phyloP scores from a whole-genome alignment of 1,284 basidiomycete genomes.

The Omphalotus olearius region DNA sequence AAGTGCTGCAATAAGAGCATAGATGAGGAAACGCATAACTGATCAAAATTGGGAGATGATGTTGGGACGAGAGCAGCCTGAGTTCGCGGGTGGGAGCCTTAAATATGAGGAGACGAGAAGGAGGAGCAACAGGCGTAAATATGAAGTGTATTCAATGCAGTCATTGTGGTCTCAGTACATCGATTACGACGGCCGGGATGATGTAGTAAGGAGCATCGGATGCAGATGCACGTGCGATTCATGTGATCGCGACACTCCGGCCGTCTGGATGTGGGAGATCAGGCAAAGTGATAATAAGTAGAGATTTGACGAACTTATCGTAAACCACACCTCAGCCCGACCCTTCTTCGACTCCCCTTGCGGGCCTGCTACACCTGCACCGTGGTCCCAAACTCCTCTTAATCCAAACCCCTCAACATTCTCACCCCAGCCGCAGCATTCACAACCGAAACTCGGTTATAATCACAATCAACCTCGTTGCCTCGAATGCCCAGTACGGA shows the following conservation, averaged over 20 bases:
- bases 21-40: background rate
- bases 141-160: no score
- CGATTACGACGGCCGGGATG: no score
- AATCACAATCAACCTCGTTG: background rate
- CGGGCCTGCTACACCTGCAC: conserved; percentile 17
- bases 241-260: no score
- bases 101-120: no score
- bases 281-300: no score
- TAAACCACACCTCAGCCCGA: conserved; percentile 25
- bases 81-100: no score
- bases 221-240: no score
- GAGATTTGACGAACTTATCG: conserved; percentile 1
- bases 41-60: background rate
- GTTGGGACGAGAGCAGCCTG: background rate
- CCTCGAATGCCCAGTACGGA: background rate
- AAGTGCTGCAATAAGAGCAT: conserved; percentile 3
- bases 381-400: conserved; percentile 21
- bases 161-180: no score
- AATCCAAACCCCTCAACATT: conserved; percentile 17
- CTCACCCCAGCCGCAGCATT: background rate
- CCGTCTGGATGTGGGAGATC: no score
- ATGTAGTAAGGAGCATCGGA: no score
- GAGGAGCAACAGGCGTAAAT: no score
- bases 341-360: conserved; percentile 19
- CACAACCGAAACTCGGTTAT: conserved; percentile 12